Conservation (phyloP, 257 asterid species). For the Euphrasia confusa region DNA sequence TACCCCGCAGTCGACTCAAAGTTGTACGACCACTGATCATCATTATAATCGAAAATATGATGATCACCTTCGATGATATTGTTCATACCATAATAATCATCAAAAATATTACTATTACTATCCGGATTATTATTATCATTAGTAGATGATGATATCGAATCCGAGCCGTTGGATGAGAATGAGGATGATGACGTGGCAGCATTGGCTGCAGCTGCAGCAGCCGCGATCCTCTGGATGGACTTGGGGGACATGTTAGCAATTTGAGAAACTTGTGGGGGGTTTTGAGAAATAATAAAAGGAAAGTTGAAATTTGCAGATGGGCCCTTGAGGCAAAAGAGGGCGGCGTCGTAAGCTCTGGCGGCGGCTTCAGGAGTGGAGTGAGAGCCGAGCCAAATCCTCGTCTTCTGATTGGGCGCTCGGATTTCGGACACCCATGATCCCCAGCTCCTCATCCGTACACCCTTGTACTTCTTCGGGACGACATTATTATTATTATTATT, state of each 20-base stretch:
- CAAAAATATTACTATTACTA: conserved; percentile 54
- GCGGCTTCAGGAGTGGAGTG: conserved; percentile 94
- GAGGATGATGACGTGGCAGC: neutral
- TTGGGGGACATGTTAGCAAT: conserved; percentile 49
- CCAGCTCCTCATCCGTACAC: conserved; percentile 97
- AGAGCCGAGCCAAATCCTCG: conserved; percentile 93
- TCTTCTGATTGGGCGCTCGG: conserved; percentile 89
- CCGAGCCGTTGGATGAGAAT: neutral
- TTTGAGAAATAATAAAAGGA: conserved; percentile 26
- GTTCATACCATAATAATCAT: neutral
- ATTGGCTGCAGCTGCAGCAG: conserved; percentile 35
- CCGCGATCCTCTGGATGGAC: conserved; percentile 68
- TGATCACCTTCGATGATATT: no score
- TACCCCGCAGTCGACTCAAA: no score
- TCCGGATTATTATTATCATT: no score
- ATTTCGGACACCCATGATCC: conserved; percentile 92
- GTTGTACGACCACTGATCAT: no score
- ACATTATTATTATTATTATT: conserved; percentile 28
- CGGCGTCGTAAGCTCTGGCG: conserved; percentile 96
- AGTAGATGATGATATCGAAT: no score
- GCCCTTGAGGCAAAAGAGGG: conserved; percentile 74
- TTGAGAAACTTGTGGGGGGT: conserved; percentile 4
- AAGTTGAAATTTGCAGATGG: conserved; percentile 64
- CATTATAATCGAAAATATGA: no score
- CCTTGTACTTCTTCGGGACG: conserved; percentile 63